phyloP scores from a whole-genome alignment of 2,329 filamentous ascomycete genomes.

The Aspergillus sp. region DNA sequence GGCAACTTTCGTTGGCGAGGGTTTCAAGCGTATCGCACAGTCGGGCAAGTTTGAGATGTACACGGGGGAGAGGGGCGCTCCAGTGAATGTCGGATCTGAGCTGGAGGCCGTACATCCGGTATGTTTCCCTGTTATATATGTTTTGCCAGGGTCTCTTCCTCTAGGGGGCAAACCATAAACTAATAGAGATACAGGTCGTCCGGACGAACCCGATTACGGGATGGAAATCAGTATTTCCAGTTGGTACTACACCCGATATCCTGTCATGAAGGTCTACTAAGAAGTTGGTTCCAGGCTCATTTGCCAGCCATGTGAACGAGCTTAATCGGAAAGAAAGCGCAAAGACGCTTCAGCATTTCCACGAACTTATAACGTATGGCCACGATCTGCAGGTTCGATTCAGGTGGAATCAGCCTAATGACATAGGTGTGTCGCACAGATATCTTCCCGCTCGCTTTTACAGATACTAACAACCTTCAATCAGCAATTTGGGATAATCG shows the following conservation, averaged over 20 bases:
- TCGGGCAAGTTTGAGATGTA: conserved; percentile 31
- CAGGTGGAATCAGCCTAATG: conserved; percentile 51
- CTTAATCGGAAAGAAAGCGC: conserved; percentile 45
- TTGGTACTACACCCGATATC: conserved; percentile 18
- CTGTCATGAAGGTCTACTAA: neutral
- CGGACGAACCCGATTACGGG: conserved; percentile 64
- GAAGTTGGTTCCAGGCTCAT: conserved; percentile 27
- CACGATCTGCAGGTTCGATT: conserved; percentile 54
- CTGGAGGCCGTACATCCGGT: conserved; percentile 54
- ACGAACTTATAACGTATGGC: conserved; percentile 45
- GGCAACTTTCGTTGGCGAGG: conserved; percentile 52
- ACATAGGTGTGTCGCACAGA: conserved; percentile 36
- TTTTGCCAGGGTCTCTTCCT: neutral
- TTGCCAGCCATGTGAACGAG: conserved; percentile 45
- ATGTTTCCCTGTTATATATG: neutral
- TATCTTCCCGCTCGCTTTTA: neutral
- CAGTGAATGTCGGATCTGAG: conserved; percentile 54
- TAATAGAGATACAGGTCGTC: conserved; percentile 35
- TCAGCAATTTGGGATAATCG: conserved; percentile 19
- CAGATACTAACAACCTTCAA: neutral
- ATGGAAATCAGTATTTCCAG: conserved; percentile 57
- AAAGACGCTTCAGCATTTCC: conserved; percentile 45
- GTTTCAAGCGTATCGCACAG: conserved; percentile 51
- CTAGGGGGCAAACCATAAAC: neutral
- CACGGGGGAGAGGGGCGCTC: conserved; percentile 50